These are phyloP conservation scores for Aspergillus sp. DNA, from an alignment of 2,329 filamentous ascomycete species.

Conservation along the genomic window DNA sequence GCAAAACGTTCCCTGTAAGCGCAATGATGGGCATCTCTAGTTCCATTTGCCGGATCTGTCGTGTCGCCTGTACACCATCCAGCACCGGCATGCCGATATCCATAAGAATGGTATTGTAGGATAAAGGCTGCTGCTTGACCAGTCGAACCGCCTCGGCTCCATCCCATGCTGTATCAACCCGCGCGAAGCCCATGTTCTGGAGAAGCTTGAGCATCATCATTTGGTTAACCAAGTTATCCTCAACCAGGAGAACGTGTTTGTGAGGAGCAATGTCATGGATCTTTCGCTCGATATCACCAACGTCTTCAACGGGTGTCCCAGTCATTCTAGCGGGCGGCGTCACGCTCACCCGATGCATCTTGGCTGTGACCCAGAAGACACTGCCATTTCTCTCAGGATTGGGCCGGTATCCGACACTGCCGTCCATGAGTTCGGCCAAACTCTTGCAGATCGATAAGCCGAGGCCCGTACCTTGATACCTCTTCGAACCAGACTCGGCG, in stretches of 20 bases:
- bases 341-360: constrained; percentile 42
- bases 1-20: constrained; percentile 59
- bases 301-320: constrained; percentile 14
- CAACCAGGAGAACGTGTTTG: constrained; percentile 46
- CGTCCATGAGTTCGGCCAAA: constrained; percentile 59
- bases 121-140: constrained; percentile 44
- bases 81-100: constrained; percentile 53
- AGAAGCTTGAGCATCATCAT: constrained; percentile 45
- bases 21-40: constrained; percentile 54
- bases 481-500: constrained; percentile 56
- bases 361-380: constrained; percentile 56
- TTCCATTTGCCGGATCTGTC: constrained; percentile 43
- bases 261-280: constrained; percentile 42
- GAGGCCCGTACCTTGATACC: constrained; percentile 59
- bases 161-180: constrained; percentile 47
- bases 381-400: constrained; percentile 53
- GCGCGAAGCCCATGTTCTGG: constrained; percentile 44
- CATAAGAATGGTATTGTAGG: constrained; percentile 51
- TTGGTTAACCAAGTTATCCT: constrained; percentile 49
- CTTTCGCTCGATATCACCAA: constrained; percentile 27
- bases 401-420: constrained; percentile 49
- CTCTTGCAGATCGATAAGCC: constrained; percentile 61
- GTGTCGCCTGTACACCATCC: constrained; percentile 49
- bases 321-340: constrained; percentile 31
- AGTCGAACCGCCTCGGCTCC: constrained; percentile 48